These are phyloP conservation scores for Neonectria hederae DNA, from an alignment of 2,329 filamentous ascomycete species.

Conservation along the genomic window DNA sequence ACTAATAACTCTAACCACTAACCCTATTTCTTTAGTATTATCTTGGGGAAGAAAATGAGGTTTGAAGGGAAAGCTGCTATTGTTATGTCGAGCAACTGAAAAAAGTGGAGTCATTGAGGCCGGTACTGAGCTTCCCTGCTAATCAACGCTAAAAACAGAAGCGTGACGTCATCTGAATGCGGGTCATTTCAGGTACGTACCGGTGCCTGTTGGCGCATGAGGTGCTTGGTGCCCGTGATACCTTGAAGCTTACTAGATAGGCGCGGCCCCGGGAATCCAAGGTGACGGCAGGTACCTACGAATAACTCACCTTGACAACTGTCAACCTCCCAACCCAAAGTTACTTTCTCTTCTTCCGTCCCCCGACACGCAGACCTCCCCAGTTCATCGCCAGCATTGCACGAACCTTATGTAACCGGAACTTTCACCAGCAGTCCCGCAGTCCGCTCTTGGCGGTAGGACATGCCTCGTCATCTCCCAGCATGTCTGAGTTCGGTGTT, in stretches of 20 bases:
- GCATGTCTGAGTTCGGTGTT: constrained; percentile 40
- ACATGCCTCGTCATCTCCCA: constrained; percentile 24
- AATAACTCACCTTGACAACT: neutral
- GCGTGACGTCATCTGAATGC: neutral
- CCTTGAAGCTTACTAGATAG: too few species aligned
- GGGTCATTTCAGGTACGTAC: neutral
- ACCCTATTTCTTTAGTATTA: too few species aligned
- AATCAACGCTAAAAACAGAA: too few species aligned
- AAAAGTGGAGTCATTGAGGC: too few species aligned
- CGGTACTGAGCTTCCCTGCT: too few species aligned
- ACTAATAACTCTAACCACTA: too few species aligned
- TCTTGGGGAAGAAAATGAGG: too few species aligned
- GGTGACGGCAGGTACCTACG: too few species aligned
- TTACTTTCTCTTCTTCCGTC: neutral
- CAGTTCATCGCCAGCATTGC: neutral
- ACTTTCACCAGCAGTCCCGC: neutral
- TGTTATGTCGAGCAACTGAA: too few species aligned
- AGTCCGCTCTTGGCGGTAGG: constrained; percentile 16
- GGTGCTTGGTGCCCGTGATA: too few species aligned
- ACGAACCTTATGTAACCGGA: constrained; percentile 18
- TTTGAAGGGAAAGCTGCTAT: too few species aligned
- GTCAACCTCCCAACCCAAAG: neutral
- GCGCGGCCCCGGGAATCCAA: too few species aligned
- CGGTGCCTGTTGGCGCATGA: neutral
- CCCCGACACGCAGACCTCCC: neutral